phyloP scores from a whole-genome alignment of 805 yeast genomes.

The Candida mattraensis region DNA sequence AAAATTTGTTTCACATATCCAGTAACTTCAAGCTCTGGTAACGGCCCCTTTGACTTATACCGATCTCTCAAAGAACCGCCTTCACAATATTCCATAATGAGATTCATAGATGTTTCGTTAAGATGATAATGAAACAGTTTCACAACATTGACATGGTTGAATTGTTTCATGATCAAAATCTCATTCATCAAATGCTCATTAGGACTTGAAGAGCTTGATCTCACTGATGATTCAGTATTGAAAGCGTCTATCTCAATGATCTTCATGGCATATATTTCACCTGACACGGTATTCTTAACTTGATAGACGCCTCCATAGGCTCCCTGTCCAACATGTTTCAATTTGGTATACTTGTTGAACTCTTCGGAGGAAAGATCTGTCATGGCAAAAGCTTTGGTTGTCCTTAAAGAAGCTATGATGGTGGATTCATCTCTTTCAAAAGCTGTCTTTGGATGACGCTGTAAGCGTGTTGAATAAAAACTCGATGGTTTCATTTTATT shows the following conservation, averaged over 20 bases:
- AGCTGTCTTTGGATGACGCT: constrained; percentile 3
- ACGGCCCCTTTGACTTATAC: constrained; percentile 48
- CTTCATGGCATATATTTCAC: constrained; percentile 28
- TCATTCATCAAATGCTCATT: constrained; percentile 55
- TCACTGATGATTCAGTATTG: constrained; percentile 6
- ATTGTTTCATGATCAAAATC: constrained; percentile 61
- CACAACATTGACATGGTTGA: constrained; percentile 66
- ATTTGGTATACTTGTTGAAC: constrained; percentile 46
- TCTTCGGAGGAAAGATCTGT: constrained; percentile 18
- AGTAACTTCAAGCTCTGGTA: constrained; percentile 55
- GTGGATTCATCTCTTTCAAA: neutral
- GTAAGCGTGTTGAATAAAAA: constrained; percentile 7
- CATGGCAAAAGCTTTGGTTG: constrained; percentile 13
- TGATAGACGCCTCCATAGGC: constrained; percentile 86
- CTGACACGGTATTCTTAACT: constrained; percentile 12
- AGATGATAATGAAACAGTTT: constrained; percentile 68
- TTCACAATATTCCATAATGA: constrained; percentile 63
- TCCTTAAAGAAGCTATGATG: no score
- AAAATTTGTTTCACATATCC: constrained; percentile 54
- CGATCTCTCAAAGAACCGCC: constrained; percentile 65
- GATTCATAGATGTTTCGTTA: constrained; percentile 49
- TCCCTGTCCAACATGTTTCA: constrained; percentile 78
- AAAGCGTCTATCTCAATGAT: constrained; percentile 14
- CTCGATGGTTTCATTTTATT: constrained; percentile 5
- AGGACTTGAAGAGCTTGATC: constrained; percentile 5